Evolutionary conservation across 2,329 filamentous ascomycete genomes (phyloP).

Genomic region (Claviceps pusilla): DNA sequence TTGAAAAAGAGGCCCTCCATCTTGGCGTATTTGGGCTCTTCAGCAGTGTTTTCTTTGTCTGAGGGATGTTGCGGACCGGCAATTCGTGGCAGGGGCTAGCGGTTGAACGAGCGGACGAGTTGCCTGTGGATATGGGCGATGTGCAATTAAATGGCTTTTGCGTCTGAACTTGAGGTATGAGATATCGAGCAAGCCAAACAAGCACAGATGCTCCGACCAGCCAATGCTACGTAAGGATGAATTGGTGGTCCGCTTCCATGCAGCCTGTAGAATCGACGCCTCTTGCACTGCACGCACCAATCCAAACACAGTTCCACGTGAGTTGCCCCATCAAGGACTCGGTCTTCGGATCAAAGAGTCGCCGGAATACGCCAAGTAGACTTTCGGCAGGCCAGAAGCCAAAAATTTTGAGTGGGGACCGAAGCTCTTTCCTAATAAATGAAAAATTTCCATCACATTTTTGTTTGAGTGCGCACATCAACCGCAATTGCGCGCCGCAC

Average conservation of each 20-base stretch:
- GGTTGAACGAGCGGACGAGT: not conserved
- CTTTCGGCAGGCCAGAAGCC: conserved; percentile 11
- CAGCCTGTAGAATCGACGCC: not conserved
- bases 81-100: not conserved
- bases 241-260: not conserved
- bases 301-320: conserved; percentile 8
- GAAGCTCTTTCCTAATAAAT: conserved; percentile 18
- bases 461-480: conserved; percentile 20
- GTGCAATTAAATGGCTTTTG: not conserved
- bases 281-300: not conserved
- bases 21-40: not conserved
- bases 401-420: conserved; percentile 27
- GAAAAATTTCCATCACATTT: conserved; percentile 29
- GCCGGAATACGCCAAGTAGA: conserved; percentile 10
- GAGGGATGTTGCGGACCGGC: not conserved
- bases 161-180: not conserved
- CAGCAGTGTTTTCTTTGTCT: not conserved
- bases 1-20: conserved; percentile 96
- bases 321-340: conserved; percentile 5
- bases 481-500: conserved; percentile 22
- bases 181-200: not conserved
- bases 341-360: conserved; percentile 12
- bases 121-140: not conserved
- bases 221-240: not conserved
- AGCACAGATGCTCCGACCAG: not conserved